Base-by-base conservation (phyloP, 2,329 filamentous ascomycete genomes). In the Acrocalymma vagum region DNA sequence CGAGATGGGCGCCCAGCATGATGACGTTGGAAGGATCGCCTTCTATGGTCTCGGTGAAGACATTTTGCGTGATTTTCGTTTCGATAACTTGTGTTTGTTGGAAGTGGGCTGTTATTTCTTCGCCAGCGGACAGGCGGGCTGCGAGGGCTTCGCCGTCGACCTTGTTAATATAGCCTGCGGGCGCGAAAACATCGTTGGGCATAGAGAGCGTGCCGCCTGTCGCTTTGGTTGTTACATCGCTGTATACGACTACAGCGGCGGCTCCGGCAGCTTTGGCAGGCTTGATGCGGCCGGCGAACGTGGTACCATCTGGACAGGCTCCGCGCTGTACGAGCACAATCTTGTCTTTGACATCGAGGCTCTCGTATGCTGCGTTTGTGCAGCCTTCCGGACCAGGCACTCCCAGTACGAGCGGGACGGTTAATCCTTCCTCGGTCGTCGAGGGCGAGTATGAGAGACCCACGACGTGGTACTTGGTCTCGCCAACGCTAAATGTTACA, bases 381-480 rank as follows among this genome's bases (percentile, higher is more conserved):
- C 74, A 77, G 2, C 65, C 72, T n/a, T 58, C 68, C 2, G 59
- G 52, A 4, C 72, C 74, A 13, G 63, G 56, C 2, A 71, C 67
- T 0, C 73, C 74, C 11, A 71, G 62, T 3, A 72, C 70, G 5
- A 77, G 55, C 13, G 64, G 60, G 5, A 67, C 62, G 5, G 70
- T 75, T 38, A 78, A 44, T 3, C 75, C 75, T 40, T 75, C 72
- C 2, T 67, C 57, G 10, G 67, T 64, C 1, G 77, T 79, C 3
- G 76, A 78, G 1, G 74, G 74, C 7, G 74, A 77, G 61, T 76
- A 77, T 1, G 72, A 73, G 26, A 79, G 58, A 3, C 72, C 72
- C 29, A 67, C 65, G 11, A 75, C 68, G 32, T 71, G 65, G 43
- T 71, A 69, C 4, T 58, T 55, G 3, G 60, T 61, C 29, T 69